Evolutionary conservation across 305 asterid species (phyloP), one percentile per base, ranked within the genome.

Genomic region (Euphrasia arctica): DNA sequence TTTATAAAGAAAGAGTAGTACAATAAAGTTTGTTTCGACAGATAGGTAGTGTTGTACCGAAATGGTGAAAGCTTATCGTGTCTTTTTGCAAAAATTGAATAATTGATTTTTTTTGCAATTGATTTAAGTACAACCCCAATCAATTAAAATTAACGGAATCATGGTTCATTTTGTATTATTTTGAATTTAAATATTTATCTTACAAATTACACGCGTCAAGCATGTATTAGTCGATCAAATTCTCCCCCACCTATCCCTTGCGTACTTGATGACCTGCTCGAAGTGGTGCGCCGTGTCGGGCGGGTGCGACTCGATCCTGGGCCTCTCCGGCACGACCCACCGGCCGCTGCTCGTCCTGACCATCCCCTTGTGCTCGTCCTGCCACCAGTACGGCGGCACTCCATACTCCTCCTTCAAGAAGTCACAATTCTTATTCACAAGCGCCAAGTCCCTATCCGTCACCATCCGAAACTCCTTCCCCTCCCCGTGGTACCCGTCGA

Each of bases 331-430:
- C 79, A 85, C 11, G 64, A 69, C 65, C 96, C 96, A 88, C 77
- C 80, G 76, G 49, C 94, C 94, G 15, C 79, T 83, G 7, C 65
- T 41, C 0, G 60, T 67, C 67, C 85, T 76, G 32, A 76, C 76
- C 96, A 85, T 82, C 70, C 96, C 96, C 47, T 88, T 88, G 13
- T 88, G 88, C 80, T 85, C 85, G 13, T 85, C 96, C 65, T 88
- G 91, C 86, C 96, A 79, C 91, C 96, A 88, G 15, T 61, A 13
- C 0, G 96, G 82, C n/a, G 90, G 96, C 63, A 88, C 88, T 0
- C 71, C 86, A 9, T 69, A 79, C 0, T 88, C 91, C 0, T 15
- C 11, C 66, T 76, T 85, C 80, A 88, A 64, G 75, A 85, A 86
- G 50, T 76, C 79, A 9, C 83, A 79, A 31, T 77, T 47, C 79